Conservation (phyloP, 805 yeast species). For the Komagataella phaffii region DNA sequence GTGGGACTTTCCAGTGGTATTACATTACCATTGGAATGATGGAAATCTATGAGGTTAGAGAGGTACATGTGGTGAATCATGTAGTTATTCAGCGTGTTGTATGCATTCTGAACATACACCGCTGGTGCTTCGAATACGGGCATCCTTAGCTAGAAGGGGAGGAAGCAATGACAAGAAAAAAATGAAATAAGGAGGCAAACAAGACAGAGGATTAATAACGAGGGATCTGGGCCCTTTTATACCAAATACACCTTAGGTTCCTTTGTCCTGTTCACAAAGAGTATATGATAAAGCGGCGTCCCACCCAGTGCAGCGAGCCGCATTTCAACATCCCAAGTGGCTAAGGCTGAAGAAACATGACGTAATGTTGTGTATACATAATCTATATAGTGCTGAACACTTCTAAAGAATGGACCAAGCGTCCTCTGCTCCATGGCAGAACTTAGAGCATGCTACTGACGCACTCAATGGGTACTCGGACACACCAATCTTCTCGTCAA, state of each 20-base stretch:
- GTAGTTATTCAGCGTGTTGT: conserved; percentile 25
- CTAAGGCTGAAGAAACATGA: background rate
- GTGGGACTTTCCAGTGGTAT: conserved; percentile 26
- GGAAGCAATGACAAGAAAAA: background rate
- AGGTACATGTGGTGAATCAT: conserved; percentile 27
- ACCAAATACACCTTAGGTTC: background rate
- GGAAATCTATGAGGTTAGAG: conserved; percentile 23
- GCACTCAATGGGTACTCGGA: conserved; percentile 94
- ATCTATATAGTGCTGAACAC: background rate
- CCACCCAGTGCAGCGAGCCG: background rate
- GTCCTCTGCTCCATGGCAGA: conserved; percentile 98
- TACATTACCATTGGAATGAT: conserved; percentile 24
- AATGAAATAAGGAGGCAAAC: conserved; percentile 2
- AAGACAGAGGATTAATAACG: background rate
- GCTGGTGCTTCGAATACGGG: conserved; percentile 34
- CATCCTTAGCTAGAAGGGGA: conserved; percentile 10
- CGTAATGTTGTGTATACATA: background rate
- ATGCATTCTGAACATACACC: conserved; percentile 26
- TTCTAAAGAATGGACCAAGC: conserved; percentile 71
- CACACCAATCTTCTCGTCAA: conserved; percentile 92
- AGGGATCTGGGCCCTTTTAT: background rate
- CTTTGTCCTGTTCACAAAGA: background rate
- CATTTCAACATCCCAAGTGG: background rate
- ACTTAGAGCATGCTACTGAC: conserved; percentile 94
- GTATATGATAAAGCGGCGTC: background rate